Evolutionary conservation across 2,329 filamentous ascomycete species (phyloP), one percentile per base, ranked within the genome.

Genomic region (Nigrospora sphaerica): DNA sequence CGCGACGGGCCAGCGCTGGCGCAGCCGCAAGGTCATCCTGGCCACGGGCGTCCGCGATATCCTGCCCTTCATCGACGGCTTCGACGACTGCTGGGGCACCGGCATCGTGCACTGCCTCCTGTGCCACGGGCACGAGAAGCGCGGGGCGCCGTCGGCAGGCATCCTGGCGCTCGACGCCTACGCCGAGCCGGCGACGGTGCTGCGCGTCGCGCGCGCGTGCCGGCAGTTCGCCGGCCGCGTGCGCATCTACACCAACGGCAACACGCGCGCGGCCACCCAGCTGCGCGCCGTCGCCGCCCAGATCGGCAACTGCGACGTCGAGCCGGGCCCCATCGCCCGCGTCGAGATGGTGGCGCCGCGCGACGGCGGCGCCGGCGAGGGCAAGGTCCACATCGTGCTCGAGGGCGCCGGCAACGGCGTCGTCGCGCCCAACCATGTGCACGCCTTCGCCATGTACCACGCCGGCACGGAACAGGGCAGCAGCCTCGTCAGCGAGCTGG

Each of bases 101-200:
- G 19, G 16, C 4, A 45, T 44, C 3, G 40, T 48, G 19, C 46
- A 48, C 42, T 48, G 46, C 17, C 34, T 48, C 9, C 41, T 48
- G 7, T 48, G 46, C 18, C 46, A 48, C 18, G 46, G 46, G 1
- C 44, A 37, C 33, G 46, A 48, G 23, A 33, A 46, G 43, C 38
- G 39, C 13, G 46, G 46, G 4, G 32, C 38, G 12, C 28, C 18
- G 28, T 42, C 39, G 3, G 39, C 32, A 2, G 39, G 17, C 23
- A 19, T 42, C 5, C 39, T 42, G 3, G 39, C 39, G 3, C 11
- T 42, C 14, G 39, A 42, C 31, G 31, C 14, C 12, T 42, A 32
- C 16, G 39, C 39, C 10, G 39, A 42, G n/a, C 16, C 39, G n/a
- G 32, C 23, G 5, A 19, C 17, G 5, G 16, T 42, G 4, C 31